Base-by-base conservation (phyloP, 768 basidiomycete species). In the Cyclocybe cylindracea region DNA sequence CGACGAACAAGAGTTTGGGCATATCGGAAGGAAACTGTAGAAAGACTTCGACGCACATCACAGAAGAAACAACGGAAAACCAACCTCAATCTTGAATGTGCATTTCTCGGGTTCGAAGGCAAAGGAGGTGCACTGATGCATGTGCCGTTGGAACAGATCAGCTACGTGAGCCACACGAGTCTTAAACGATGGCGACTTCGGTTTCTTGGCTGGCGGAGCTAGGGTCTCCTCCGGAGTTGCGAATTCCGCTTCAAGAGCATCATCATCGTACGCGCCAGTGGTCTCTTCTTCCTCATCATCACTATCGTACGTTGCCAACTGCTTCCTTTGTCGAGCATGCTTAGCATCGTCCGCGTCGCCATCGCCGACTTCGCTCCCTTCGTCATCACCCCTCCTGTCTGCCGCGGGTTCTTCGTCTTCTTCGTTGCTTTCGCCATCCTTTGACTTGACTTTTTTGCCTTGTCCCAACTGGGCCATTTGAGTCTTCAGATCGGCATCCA, bases 1-100 rank as follows among this genome's bases (percentile, higher is more conserved):
- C 96, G 43, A 98, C 93, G 39, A 99, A 79, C 16, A 99, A 77
- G 33, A 99, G 78, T 70, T 98, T 98, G 9, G 94, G 94, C 66
- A 94, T 87, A 61, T 91, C 85, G 39, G 89, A 82, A 9, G 81
- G 75, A 73, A 98, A 95, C 94, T 98, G 54, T n/a, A 54, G 14
- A 51, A 45, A 44, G 43, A 34, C 39, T 34, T 43, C 46, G 14
- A 48, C 34, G 45, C 37, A 48, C 54, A 46, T 32, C 46, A 41
- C 5, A 47, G 36, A 24, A 13, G 48, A 33, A 50, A n/a, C 10
- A 16, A 47, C 16, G 16, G 19, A 48, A 44, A 18, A 69, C 86
- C 60, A 63, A 94, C 96, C 77, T 94, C 85, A 11, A 99, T 80
- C 52, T 86, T 82, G 66, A 98, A 90, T 40, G 79, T 83, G 65